Conservation (phyloP, 805 yeast genomes). For the Candida tallmaniae region DNA sequence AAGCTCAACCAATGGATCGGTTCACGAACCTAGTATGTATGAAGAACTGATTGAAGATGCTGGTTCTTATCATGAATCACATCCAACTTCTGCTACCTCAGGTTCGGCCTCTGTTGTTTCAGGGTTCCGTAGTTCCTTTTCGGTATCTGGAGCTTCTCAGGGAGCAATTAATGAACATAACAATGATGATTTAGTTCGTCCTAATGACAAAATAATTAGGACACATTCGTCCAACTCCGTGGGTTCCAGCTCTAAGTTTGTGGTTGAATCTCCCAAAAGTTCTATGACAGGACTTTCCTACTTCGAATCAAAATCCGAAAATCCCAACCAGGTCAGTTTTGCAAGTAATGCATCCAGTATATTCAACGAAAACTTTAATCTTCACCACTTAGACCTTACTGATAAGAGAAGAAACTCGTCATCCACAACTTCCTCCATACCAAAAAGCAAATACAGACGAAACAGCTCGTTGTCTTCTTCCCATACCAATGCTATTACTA, state of each 20-base stretch:
- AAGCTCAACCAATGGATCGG: conserved; percentile 10
- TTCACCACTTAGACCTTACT: background rate
- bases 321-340: no score
- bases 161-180: no score
- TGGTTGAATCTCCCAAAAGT: no score
- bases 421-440: conserved; percentile 7
- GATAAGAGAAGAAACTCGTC: conserved; percentile 8
- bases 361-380: no score
- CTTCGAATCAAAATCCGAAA: background rate
- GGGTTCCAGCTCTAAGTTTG: no score
- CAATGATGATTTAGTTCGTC: no score
- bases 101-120: conserved; percentile 1
- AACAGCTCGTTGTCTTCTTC: conserved; percentile 18
- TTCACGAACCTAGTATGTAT: conserved; percentile 7
- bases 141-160: no score
- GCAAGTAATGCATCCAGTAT: no score
- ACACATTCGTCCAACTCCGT: no score
- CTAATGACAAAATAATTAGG: no score
- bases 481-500: conserved; percentile 8
- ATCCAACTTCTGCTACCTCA: background rate
- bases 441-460: conserved; percentile 9
- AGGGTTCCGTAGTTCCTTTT: background rate
- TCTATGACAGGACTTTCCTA: background rate
- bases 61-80: background rate
- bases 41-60: conserved; percentile 6